These are phyloP conservation scores for Nitzschia inconspicua DNA, from an alignment of 108 stramenopile species.

Conservation along the genomic window DNA sequence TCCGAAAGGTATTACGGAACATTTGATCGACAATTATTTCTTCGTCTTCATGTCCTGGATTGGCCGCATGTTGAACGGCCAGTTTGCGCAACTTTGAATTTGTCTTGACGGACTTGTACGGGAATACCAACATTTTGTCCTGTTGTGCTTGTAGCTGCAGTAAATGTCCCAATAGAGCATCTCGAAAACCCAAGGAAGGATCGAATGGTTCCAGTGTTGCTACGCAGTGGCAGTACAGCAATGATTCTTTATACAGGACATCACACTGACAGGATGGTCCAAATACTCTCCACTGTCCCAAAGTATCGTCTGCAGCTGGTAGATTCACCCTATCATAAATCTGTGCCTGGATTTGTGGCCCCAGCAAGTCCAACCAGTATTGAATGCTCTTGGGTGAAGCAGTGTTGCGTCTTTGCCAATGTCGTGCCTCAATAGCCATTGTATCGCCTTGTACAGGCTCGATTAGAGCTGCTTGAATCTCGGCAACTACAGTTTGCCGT, in stretches of 20 bases:
- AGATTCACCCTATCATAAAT: conserved; percentile 18
- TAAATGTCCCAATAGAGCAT: conserved; percentile 54
- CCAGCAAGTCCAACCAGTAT: conserved; percentile 16
- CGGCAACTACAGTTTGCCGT: conserved; percentile 19
- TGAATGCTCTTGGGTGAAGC: not conserved
- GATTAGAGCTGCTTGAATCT: conserved; percentile 13
- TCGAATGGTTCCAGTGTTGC: conserved; percentile 66
- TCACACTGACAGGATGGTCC: conserved; percentile 40
- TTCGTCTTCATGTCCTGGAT: no score
- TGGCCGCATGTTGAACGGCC: conserved; percentile 15
- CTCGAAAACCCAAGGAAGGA: conserved; percentile 58
- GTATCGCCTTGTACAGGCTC: conserved; percentile 9
- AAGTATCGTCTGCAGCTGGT: conserved; percentile 37
- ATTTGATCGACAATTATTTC: conserved; percentile 16
- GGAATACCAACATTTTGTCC: conserved; percentile 42
- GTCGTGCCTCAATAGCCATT: conserved; percentile 15
- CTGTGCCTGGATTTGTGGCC: conserved; percentile 18
- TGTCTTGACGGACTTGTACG: conserved; percentile 41
- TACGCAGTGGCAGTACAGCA: conserved; percentile 79
- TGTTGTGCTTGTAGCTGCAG: conserved; percentile 41
- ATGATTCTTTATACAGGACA: conserved; percentile 28
- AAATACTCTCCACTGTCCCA: conserved; percentile 53
- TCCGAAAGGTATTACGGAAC: conserved; percentile 40
- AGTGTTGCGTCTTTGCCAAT: conserved; percentile 12
- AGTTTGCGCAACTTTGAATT: conserved; percentile 24